phyloP scores from a whole-genome alignment of 1,139 yeast genomes.

The Torulaspora pretoriensis region DNA sequence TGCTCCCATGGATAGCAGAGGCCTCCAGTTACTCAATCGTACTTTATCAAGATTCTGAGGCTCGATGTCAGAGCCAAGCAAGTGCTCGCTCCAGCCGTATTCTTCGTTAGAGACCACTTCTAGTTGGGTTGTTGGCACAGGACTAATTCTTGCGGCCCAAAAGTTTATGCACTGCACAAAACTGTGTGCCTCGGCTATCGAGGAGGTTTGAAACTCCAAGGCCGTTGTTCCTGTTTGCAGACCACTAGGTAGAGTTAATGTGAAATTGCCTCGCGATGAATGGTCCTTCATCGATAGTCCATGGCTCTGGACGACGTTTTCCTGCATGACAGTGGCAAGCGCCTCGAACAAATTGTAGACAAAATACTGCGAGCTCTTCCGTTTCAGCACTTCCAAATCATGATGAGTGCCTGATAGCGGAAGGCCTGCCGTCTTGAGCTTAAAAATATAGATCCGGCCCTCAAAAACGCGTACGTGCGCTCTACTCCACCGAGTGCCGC shows the following conservation, averaged over 20 bases:
- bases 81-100: slow-evolving; percentile 65
- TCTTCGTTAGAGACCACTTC: slow-evolving; percentile 69
- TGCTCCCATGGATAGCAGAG: slow-evolving; percentile 39
- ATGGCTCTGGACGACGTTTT: slow-evolving; percentile 23
- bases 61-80: slow-evolving; percentile 15
- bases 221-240: slow-evolving; percentile 30
- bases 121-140: slow-evolving; percentile 55
- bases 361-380: slow-evolving; percentile 15
- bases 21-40: slow-evolving; percentile 40
- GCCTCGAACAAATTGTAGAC: slow-evolving; percentile 27
- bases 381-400: slow-evolving; percentile 33
- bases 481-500: slow-evolving; percentile 21
- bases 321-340: slow-evolving; percentile 27
- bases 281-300: slow-evolving; percentile 3
- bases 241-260: slow-evolving; percentile 38
- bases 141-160: slow-evolving; percentile 84
- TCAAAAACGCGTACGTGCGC: slow-evolving; percentile 25
- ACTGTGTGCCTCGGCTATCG: slow-evolving; percentile 63
- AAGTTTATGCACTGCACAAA: slow-evolving; percentile 78
- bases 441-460: slow-evolving; percentile 30
- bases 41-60: slow-evolving; percentile 4
- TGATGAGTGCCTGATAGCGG: slow-evolving; percentile 1
- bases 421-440: slow-evolving; percentile 6
- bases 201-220: slow-evolving; percentile 46
- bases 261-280: slow-evolving; percentile 30